Evolutionary conservation across 192 early-diverging fungal genomes (phyloP), one percentile per base, ranked within the genome.

Genomic region (Phlyctochytrium planicorne): DNA sequence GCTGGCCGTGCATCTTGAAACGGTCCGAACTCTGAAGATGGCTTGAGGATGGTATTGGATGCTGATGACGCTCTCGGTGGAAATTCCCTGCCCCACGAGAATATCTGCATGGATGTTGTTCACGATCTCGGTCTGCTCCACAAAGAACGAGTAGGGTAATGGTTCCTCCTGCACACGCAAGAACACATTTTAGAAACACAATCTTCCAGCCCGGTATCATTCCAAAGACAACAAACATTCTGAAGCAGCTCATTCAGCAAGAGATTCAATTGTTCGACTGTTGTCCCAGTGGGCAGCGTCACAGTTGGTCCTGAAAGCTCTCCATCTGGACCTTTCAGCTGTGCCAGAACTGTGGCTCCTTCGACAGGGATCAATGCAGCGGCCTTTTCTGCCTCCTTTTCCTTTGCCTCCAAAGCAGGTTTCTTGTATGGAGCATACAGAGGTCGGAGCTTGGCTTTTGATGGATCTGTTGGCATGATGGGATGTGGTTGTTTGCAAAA

Each of bases 31-130:
- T 47, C 90, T 86, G 87, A 98, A 98, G 34, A 97, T 84, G 2
- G 97, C 95, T 76, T 98, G 94, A 12, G 97, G 97, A 66, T 89
- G 87, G 78, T 98, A 98, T 4, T 90, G 78, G 72, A 98, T 97
- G 0, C 82, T 89, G 35, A 98, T 80, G n/a, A 84, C 87, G 35
- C 95, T 88, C 87, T 98, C 97, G 0, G 93, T 87, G 6, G 94
- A 95, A 55, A 85, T 82, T 24, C 89, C 81, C 57, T 87, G 80
- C 20, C 86, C 82, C 52, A 90, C 81, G 40, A 95, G 80, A 53
- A 95, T 88, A 76, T 98, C 97, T 30, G 75, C 74, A 67, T 90
- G 84, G 37, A 97, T 71, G 66, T 82, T 85, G 35, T 76, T 82
- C 16, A 80, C 77, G 34, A 98, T 91, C 78, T 98, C 95, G 53